Conservation (phyloP, 1,139 yeast species). For the Geotrichum reessii region DNA sequence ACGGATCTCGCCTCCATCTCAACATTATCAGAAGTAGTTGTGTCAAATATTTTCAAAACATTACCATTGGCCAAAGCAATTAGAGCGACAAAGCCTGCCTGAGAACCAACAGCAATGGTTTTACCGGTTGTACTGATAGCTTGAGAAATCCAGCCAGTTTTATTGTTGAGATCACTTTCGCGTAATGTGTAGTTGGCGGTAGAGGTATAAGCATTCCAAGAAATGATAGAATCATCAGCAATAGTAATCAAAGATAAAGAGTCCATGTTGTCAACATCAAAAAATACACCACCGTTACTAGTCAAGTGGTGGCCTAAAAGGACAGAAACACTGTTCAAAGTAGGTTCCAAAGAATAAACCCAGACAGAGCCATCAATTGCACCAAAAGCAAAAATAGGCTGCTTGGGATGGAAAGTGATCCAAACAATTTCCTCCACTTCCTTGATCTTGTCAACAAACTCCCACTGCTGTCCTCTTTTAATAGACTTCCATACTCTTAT, state of each 20-base stretch:
- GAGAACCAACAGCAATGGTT: conserved; percentile 63
- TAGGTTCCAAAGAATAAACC: conserved; percentile 67
- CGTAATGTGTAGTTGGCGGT: conserved; percentile 54
- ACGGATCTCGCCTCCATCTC: conserved; percentile 71
- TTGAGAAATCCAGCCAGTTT: conserved; percentile 84
- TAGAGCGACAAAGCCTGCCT: conserved; percentile 78
- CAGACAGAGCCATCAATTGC: conserved; percentile 91
- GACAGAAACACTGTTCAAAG: conserved; percentile 60
- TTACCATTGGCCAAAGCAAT: conserved; percentile 70
- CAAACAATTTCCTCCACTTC: conserved; percentile 84
- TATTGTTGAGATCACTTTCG: conserved; percentile 56
- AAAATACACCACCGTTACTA: conserved; percentile 65
- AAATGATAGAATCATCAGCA: conserved; percentile 80
- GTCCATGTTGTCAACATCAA: conserved; percentile 54
- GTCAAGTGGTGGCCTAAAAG: conserved; percentile 77
- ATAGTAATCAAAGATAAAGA: conserved; percentile 63
- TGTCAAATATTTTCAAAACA: conserved; percentile 50
- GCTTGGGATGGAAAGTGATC: conserved; percentile 73
- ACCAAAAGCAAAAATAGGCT: conserved; percentile 81
- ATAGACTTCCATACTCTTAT: conserved; percentile 65
- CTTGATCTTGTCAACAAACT: conserved; percentile 59
- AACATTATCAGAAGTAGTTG: conserved; percentile 54
- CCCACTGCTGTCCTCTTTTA: conserved; percentile 81
- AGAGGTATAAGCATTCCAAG: conserved; percentile 85
- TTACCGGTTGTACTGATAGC: conserved; percentile 46